Conservation (phyloP, 768 basidiomycete species). For the Suillus subalutaceus region DNA sequence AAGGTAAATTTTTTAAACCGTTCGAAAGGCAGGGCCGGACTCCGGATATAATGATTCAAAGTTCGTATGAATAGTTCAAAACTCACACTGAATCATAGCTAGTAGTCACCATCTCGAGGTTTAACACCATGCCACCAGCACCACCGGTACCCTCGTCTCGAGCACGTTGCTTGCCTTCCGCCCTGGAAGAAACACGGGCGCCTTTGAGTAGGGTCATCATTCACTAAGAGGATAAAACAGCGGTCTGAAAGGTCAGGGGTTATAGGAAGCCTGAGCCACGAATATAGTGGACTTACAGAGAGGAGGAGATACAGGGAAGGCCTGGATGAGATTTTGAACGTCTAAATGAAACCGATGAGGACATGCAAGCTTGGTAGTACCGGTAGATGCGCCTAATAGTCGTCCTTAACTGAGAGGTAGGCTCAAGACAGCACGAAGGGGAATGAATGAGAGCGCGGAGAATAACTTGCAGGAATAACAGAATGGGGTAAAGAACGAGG, state of each 20-base stretch:
- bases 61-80: neutral
- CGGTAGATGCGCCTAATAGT: neutral
- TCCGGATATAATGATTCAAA: neutral
- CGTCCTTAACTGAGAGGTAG: neutral
- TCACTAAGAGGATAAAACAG: neutral
- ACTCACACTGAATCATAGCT: conserved; percentile 66
- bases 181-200: conserved; percentile 10
- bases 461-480: neutral
- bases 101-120: conserved; percentile 55
- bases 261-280: neutral
- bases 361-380: conserved; percentile 7
- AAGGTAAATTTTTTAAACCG: neutral
- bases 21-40: neutral
- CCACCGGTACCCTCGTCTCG: conserved; percentile 50
- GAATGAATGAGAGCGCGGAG: neutral
- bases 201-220: conserved; percentile 1
- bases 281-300: neutral
- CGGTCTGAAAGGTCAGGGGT: conserved; percentile 2
- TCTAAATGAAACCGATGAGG: conserved; percentile 5
- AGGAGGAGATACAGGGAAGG: neutral
- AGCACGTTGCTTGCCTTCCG: conserved; percentile 18
- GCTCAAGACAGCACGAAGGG: neutral
- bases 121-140: conserved; percentile 57
- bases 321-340: conserved; percentile 1
- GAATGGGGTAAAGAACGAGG: neutral